phyloP scores from a whole-genome alignment of 441 rosid genomes.

The Geranium incanum region DNA sequence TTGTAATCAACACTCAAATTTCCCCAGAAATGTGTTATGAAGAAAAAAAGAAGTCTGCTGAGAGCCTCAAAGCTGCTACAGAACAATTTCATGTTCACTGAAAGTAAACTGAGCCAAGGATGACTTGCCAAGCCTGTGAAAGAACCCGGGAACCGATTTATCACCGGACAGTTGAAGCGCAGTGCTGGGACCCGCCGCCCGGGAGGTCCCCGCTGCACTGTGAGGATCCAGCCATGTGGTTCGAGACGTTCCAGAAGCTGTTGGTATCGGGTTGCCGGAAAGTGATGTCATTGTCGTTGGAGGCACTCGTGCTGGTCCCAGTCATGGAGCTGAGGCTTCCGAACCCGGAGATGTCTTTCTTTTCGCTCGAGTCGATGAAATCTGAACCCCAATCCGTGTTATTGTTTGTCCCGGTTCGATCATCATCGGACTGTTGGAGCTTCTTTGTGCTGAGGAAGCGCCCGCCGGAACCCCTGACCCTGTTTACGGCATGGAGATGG shows the following conservation, averaged over 20 bases:
- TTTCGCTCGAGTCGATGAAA: constrained; percentile 7
- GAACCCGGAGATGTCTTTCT: constrained; percentile 8
- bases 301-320: constrained; percentile 16
- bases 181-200: constrained; percentile 21
- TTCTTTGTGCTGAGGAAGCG: constrained; percentile 42
- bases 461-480: constrained; percentile 44
- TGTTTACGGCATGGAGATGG: constrained; percentile 38
- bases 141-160: background rate
- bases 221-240: constrained; percentile 15
- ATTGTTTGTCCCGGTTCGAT: background rate
- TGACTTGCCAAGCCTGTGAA: constrained; percentile 41
- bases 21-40: too few species aligned
- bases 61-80: too few species aligned
- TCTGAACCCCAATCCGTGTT: constrained; percentile 3
- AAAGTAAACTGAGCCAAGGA: constrained; percentile 46
- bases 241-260: constrained; percentile 20
- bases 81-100: background rate
- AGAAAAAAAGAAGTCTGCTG: too few species aligned
- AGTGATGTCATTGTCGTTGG: constrained; percentile 13
- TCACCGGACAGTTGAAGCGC: constrained; percentile 32
- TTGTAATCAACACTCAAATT: too few species aligned
- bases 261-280: constrained; percentile 20
- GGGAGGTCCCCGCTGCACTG: constrained; percentile 21
- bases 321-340: constrained; percentile 9
- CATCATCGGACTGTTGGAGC: constrained; percentile 20